Conservation (phyloP, 2,329 filamentous ascomycete species). For the Beauveria rudraprayagi region DNA sequence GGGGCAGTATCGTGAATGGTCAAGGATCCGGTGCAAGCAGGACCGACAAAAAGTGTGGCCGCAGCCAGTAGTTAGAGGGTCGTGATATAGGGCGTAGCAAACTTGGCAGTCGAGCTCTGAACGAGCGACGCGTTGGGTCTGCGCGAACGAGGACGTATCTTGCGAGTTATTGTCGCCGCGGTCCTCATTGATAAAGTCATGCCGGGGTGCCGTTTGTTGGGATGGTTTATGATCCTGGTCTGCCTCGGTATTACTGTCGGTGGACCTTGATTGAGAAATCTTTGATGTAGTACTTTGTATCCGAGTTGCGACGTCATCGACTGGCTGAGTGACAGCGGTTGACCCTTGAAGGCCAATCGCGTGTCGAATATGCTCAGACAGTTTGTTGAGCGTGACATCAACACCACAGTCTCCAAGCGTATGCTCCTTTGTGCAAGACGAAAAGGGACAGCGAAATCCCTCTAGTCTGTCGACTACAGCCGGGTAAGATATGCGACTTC, state of each 20-base stretch:
- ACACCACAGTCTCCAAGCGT: constrained; percentile 66
- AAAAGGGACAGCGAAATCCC: constrained; percentile 68
- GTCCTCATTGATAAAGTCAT: not conserved
- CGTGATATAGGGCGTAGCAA: constrained; percentile 73
- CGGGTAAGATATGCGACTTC: constrained; percentile 71
- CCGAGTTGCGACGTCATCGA: not conserved
- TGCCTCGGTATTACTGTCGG: not conserved
- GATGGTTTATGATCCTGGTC: not conserved
- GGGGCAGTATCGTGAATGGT: constrained; percentile 72
- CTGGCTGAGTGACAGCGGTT: not conserved
- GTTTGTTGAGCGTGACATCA: constrained; percentile 69
- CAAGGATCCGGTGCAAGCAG: constrained; percentile 68
- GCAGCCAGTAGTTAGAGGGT: constrained; percentile 76
- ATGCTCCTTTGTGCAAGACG: constrained; percentile 61
- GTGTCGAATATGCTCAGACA: constrained; percentile 51
- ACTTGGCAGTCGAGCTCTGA: constrained; percentile 80
- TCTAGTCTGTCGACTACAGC: constrained; percentile 55
- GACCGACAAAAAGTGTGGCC: constrained; percentile 84
- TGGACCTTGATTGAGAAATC: not conserved
- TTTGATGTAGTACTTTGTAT: not conserved
- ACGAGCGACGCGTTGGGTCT: constrained; percentile 53
- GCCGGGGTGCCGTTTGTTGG: not conserved
- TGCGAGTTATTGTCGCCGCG: not conserved
- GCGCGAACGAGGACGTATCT: constrained; percentile 30
- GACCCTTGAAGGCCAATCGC: constrained; percentile 31